Evolutionary conservation across 2,329 filamentous ascomycete species (phyloP).

Genomic region (Calonectria honghensis): DNA sequence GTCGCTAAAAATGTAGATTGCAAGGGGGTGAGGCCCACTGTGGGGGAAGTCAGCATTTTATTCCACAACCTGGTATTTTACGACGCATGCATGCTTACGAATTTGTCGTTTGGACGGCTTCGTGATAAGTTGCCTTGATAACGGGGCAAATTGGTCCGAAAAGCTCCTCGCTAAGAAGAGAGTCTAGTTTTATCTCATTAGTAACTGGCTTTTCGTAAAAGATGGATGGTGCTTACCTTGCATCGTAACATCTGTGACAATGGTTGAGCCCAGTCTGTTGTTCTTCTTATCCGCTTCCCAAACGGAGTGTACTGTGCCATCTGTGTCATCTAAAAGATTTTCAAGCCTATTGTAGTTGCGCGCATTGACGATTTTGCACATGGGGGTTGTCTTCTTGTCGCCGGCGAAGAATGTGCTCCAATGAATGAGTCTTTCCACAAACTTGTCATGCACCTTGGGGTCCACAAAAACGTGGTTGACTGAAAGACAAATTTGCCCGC

Average conservation of each 20-base stretch:
- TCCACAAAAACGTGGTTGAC: conserved; percentile 67
- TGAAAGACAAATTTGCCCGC: conserved; percentile 57
- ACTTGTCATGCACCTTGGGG: conserved; percentile 59
- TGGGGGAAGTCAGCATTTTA: not conserved
- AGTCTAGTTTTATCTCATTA: conserved; percentile 51
- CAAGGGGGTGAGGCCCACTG: conserved; percentile 32
- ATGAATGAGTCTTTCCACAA: conserved; percentile 55
- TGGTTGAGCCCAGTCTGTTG: not conserved
- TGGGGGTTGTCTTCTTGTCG: not conserved
- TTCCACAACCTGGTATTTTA: not conserved
- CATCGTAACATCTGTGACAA: conserved; percentile 11
- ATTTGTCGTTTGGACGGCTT: conserved; percentile 20
- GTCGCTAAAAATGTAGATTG: conserved; percentile 38
- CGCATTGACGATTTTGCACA: conserved; percentile 63
- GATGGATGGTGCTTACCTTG: not conserved
- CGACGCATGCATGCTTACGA: not conserved
- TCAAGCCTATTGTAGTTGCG: conserved; percentile 64
- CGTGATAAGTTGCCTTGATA: conserved; percentile 24
- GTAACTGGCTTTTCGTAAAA: not conserved
- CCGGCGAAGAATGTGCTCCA: not conserved
- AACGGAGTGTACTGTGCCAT: conserved; percentile 57
- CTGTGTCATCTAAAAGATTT: conserved; percentile 58
- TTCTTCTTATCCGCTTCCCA: not conserved
- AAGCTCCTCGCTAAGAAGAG: conserved; percentile 66
- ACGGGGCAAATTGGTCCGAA: conserved; percentile 45